phyloP scores from a whole-genome alignment of 192 early-diverging fungal genomes.

The Coemansia biformis region DNA sequence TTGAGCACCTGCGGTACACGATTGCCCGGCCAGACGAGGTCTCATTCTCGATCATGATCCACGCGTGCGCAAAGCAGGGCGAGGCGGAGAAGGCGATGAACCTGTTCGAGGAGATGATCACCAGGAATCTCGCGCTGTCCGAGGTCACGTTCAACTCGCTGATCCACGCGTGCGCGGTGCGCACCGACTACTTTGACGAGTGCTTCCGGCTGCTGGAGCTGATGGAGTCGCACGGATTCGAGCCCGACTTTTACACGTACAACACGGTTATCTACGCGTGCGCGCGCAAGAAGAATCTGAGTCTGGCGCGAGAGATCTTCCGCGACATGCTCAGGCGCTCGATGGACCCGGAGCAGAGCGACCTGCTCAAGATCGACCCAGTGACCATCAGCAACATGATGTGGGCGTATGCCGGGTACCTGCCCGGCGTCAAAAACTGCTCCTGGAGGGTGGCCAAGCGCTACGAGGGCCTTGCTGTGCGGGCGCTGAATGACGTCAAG shows the following conservation, averaged over 20 bases:
- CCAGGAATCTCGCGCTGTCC: slow-evolving; percentile 63
- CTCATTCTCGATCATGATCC: slow-evolving; percentile 85
- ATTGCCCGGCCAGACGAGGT: slow-evolving; percentile 72
- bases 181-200: slow-evolving; percentile 80
- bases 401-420: slow-evolving; percentile 59
- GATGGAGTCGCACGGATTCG: slow-evolving; percentile 79
- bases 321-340: slow-evolving; percentile 54
- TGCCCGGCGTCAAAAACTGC: slow-evolving; percentile 32
- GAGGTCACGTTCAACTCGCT: slow-evolving; percentile 84
- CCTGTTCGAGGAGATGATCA: slow-evolving; percentile 84
- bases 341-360: slow-evolving; percentile 25
- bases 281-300: slow-evolving; percentile 67
- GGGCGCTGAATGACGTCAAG: slow-evolving; percentile 30
- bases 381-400: slow-evolving; percentile 65
- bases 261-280: slow-evolving; percentile 75
- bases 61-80: slow-evolving; percentile 76
- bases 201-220: slow-evolving; percentile 74
- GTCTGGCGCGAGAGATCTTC: slow-evolving; percentile 60
- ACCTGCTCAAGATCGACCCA: slow-evolving; percentile 54
- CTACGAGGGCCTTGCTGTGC: slow-evolving; percentile 27
- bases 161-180: slow-evolving; percentile 73
- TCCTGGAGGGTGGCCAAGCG: slow-evolving; percentile 32
- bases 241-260: slow-evolving; percentile 73
- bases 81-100: slow-evolving; percentile 89
- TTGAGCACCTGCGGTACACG: slow-evolving; percentile 78